Evolutionary conservation across 1,284 basidiomycete species (phyloP).

Genomic region (Tremellales sp.): DNA sequence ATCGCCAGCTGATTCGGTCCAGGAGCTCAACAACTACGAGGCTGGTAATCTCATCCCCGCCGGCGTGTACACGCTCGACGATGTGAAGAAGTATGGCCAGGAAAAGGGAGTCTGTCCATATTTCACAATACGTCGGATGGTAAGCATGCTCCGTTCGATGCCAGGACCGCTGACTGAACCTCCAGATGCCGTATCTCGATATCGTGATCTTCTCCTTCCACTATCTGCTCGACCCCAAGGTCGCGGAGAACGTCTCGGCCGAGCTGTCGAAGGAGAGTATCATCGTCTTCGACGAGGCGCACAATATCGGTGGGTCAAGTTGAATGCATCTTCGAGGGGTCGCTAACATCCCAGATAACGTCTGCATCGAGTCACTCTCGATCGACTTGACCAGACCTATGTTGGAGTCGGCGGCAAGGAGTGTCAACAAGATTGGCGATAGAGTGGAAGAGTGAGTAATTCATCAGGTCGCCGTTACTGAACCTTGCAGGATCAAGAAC

Average conservation of each 20-base stretch:
- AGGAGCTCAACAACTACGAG: slow-evolving; percentile 74
- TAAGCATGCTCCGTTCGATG: slow-evolving; percentile 41
- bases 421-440: slow-evolving; percentile 80
- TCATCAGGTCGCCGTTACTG: too few species aligned
- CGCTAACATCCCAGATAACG: slow-evolving; percentile 68
- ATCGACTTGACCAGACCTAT: slow-evolving; percentile 98
- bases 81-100: slow-evolving; percentile 82
- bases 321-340: not conserved
- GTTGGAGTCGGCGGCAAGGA: slow-evolving; percentile 90
- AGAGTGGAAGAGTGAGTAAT: slow-evolving; percentile 87
- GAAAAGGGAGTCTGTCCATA: slow-evolving; percentile 90
- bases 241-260: slow-evolving; percentile 97
- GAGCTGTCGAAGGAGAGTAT: slow-evolving; percentile 97
- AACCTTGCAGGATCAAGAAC: slow-evolving; percentile 78
- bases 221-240: slow-evolving; percentile 97
- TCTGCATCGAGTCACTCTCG: slow-evolving; percentile 97
- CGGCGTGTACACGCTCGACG: slow-evolving; percentile 92
- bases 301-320: slow-evolving; percentile 79
- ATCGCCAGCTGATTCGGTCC: not conserved
- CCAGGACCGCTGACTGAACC: not conserved
- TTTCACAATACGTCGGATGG: slow-evolving; percentile 95
- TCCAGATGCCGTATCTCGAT: slow-evolving; percentile 88
- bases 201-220: slow-evolving; percentile 99
- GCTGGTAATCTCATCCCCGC: slow-evolving; percentile 78
- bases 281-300: slow-evolving; percentile 98